Conservation (phyloP, 768 basidiomycete species). For the Trametes elegans region DNA sequence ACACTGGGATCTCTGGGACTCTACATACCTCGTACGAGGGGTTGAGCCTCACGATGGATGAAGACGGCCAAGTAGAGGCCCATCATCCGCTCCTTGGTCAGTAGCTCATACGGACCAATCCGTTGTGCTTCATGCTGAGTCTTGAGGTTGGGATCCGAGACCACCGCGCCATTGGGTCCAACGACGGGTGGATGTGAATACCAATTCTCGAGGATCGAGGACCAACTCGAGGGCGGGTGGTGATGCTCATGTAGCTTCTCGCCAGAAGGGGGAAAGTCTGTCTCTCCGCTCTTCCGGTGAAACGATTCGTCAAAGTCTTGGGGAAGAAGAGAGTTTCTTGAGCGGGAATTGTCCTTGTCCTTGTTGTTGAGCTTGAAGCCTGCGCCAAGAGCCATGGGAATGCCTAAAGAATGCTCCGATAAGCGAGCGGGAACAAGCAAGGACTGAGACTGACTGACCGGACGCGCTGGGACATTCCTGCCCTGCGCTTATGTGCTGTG, state of each 20-base stretch:
- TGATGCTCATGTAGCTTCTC: slow-evolving; percentile 22
- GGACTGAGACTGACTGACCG: slow-evolving; percentile 38
- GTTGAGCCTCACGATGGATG: slow-evolving; percentile 66
- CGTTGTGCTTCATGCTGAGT: slow-evolving; percentile 19
- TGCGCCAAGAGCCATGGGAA: slow-evolving; percentile 76
- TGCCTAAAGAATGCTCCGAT: slow-evolving; percentile 41
- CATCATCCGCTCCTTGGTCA: slow-evolving; percentile 90
- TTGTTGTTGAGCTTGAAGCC: slow-evolving; percentile 68
- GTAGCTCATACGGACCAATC: slow-evolving; percentile 77
- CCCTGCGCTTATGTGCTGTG: slow-evolving; percentile 48
- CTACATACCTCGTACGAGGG: slow-evolving; percentile 56
- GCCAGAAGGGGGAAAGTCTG: slow-evolving; percentile 5
- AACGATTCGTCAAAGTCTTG: slow-evolving; percentile 29
- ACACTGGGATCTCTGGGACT: neutral
- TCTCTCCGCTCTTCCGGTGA: slow-evolving; percentile 15
- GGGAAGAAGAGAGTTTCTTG: slow-evolving; percentile 3
- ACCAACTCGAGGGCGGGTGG: slow-evolving; percentile 56
- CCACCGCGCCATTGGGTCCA: neutral
- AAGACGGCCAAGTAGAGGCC: slow-evolving; percentile 80
- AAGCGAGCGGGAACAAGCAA: neutral
- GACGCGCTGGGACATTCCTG: slow-evolving; percentile 83
- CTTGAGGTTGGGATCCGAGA: slow-evolving; percentile 8
- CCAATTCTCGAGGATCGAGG: slow-evolving; percentile 74
- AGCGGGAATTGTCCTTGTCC: slow-evolving; percentile 36
- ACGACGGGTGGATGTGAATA: slow-evolving; percentile 43